These are phyloP conservation scores for Rhizopogon vinicolor DNA, from an alignment of 768 basidiomycete genomes.

Conservation along the genomic window DNA sequence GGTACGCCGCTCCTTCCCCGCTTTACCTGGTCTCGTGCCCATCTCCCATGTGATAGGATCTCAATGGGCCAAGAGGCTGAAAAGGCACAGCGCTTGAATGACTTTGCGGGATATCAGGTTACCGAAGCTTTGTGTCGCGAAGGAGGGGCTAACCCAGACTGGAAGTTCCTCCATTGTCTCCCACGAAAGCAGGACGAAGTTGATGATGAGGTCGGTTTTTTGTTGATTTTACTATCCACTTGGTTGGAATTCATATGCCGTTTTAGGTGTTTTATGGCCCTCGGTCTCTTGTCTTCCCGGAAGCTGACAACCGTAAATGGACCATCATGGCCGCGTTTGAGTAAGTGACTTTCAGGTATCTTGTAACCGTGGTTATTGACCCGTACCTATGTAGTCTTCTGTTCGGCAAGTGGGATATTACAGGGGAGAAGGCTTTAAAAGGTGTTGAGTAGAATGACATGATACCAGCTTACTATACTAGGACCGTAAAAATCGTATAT, in stretches of 20 bases:
- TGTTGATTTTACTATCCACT: background rate
- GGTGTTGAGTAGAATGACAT: background rate
- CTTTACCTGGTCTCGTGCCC: background rate
- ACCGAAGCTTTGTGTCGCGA: conserved; percentile 81
- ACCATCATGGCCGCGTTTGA: conserved; percentile 92
- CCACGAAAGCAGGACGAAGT: conserved; percentile 93
- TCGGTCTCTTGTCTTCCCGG: conserved; percentile 87
- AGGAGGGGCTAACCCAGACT: conserved; percentile 79
- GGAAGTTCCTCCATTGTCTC: conserved; percentile 96
- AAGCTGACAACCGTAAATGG: conserved; percentile 97
- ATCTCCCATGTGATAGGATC: conserved; percentile 52
- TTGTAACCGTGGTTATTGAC: background rate
- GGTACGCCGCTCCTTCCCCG: conserved; percentile 40
- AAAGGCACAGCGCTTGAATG: conserved; percentile 77
- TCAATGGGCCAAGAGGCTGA: conserved; percentile 99
- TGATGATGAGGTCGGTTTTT: conserved; percentile 75
- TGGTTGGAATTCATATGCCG: conserved; percentile 1
- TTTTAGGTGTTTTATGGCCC: conserved; percentile 86
- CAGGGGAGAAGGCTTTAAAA: conserved; percentile 15
- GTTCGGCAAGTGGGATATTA: conserved; percentile 44
- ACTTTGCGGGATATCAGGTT: conserved; percentile 91
- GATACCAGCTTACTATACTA: too few relatives aligned
- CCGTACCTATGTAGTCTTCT: conserved; percentile 19
- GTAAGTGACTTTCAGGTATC: conserved; percentile 39
- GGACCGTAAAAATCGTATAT: too few relatives aligned